These are phyloP conservation scores for Thalia dealbata DNA, from an alignment of 176 grass and related monocot species.

Conservation along the genomic window DNA sequence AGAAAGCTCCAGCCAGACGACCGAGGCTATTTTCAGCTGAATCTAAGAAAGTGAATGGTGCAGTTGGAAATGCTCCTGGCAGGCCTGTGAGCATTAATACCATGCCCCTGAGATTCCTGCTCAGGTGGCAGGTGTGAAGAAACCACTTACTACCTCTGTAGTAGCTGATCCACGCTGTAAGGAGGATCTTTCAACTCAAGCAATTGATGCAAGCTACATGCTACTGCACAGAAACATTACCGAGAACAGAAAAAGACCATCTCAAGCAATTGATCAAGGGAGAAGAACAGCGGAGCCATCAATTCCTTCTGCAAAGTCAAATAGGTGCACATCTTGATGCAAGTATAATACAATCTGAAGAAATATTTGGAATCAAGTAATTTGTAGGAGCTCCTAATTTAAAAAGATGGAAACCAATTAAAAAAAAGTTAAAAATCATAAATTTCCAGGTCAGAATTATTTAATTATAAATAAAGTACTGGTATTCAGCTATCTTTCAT, in stretches of 20 bases:
- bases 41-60: slow-evolving; percentile 10
- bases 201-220: slow-evolving; percentile 23
- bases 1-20: slow-evolving; percentile 3
- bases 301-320: slow-evolving; percentile 21
- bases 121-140: slow-evolving; percentile 27
- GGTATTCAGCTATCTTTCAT: no score
- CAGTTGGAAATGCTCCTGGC: slow-evolving; percentile 6
- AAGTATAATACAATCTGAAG: no score
- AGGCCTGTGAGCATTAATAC: neutral
- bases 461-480: no score
- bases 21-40: slow-evolving; percentile 23
- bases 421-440: no score
- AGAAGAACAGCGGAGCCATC: slow-evolving; percentile 24
- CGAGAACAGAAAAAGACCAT: slow-evolving; percentile 20
- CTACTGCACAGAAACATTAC: slow-evolving; percentile 17
- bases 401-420: no score
- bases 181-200: slow-evolving; percentile 24
- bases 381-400: no score
- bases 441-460: no score
- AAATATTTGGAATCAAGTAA: neutral
- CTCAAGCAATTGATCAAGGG: slow-evolving; percentile 15
- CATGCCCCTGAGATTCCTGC: slow-evolving; percentile 34
- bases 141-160: neutral
- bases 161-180: slow-evolving; percentile 23
- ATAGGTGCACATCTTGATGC: no score